Evolutionary conservation across 2,329 filamentous ascomycete genomes (phyloP).

Genomic region (Ophiostoma ulmi): DNA sequence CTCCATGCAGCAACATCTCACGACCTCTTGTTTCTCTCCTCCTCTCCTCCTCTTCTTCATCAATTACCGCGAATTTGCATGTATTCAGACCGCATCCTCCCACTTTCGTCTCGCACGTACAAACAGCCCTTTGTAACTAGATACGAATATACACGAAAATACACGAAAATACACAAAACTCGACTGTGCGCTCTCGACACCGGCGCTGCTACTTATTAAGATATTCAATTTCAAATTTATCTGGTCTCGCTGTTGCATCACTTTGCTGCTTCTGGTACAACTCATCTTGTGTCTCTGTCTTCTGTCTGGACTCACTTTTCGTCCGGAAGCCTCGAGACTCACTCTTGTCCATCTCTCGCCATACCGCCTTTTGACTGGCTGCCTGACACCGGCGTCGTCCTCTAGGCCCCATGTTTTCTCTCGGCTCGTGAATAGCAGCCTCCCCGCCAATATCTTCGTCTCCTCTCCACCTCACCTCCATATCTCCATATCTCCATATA

Average conservation of each 20-base stretch:
- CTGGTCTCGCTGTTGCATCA: background rate
- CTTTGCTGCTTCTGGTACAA: background rate
- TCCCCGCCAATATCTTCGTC: background rate
- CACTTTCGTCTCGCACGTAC: background rate
- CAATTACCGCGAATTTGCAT: background rate
- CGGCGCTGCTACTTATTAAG: background rate
- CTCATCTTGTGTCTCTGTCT: background rate
- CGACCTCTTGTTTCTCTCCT: background rate
- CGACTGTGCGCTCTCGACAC: background rate
- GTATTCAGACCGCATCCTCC: background rate
- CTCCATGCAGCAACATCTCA: conserved; percentile 3
- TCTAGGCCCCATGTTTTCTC: conserved; percentile 20
- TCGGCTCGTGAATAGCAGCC: conserved; percentile 10
- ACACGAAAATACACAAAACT: background rate
- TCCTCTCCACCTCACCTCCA: background rate
- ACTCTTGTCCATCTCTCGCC: background rate
- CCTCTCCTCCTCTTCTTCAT: background rate
- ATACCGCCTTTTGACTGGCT: conserved; percentile 15
- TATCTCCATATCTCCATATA: background rate
- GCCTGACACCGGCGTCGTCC: conserved; percentile 20
- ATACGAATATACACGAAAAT: background rate
- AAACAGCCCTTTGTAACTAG: background rate
- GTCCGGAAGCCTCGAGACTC: background rate
- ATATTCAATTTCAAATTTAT: background rate
- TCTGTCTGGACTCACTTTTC: background rate